A percentile compares a stretch with the other conserved stretches of the same genome.
Conservation (phyloP, 1,284 basidiomycete genomes). For the Chondrostereum purpureum region DNA sequence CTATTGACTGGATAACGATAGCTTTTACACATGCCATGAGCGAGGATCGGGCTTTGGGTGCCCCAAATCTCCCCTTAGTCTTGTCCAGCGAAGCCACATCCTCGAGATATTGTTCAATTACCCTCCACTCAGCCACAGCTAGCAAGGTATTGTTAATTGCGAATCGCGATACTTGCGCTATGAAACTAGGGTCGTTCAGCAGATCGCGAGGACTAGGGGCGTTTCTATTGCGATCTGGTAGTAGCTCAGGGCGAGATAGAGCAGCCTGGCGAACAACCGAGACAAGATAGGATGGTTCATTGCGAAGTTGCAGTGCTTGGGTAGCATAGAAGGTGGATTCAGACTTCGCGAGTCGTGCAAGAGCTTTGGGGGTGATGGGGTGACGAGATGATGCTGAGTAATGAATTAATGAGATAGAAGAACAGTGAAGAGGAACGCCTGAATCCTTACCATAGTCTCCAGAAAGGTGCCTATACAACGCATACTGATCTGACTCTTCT, state of each 20-base stretch:
- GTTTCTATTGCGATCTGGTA: neutral
- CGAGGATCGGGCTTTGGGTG: neutral
- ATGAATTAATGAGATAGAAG: too few relatives aligned
- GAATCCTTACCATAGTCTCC: neutral
- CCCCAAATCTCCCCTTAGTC: neutral
- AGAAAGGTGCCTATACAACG: neutral
- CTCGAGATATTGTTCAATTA: neutral
- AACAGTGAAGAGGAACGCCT: too few relatives aligned
- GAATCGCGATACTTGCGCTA: neutral
- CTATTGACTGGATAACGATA: neutral
- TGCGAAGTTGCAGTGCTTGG: neutral
- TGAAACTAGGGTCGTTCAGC: neutral
- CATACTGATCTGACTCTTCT: neutral
- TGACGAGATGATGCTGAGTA: neutral
- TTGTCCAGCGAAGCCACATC: neutral
- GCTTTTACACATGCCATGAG: neutral
- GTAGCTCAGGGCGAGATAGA: neutral
- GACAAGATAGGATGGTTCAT: neutral
- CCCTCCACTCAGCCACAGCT: neutral
- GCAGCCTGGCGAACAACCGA: neutral
- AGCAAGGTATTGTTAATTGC: neutral
- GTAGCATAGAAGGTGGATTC: neutral
- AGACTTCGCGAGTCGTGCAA: neutral
- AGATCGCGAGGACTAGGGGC: neutral
- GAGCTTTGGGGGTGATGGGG: neutral